Evolutionary conservation across 139 green algal genomes (phyloP), one percentile per base, ranked within the genome.

Genomic region (Nannochloris sp.): DNA sequence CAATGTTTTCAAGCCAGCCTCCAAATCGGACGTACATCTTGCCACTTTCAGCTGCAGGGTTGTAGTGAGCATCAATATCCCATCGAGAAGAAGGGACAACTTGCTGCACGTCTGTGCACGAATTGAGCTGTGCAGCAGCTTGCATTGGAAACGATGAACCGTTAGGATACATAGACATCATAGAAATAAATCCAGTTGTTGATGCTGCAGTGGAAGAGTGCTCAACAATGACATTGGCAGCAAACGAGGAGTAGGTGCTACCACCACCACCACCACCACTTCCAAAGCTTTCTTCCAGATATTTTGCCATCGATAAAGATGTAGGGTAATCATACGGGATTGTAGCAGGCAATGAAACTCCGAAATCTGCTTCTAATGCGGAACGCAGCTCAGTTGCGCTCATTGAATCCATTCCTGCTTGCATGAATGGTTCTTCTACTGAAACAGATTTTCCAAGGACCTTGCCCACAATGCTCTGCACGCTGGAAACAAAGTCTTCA

Each of bases 311-410:
- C 6, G 72, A 64, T 1, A 34, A 25, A 4, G 76, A 44, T 3
- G 79, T 83, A 12, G 83, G 83, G 67, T 84, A 74, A 60, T 90
- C 83, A 33, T 85, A 89, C 1, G 74, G 37, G 0, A 62, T 31
- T 2, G 80, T 82, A 9, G 67, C 51, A 0, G 76, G 72, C 37
- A 85, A 61, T 7, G 68, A 35, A 1, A 70, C 1, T 3, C 62
- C 64, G 44, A 81, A 65, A 4, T 19, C 33, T 8, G 34, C 12
- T 10, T 31, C 12, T 1, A 82, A 34, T 0, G 48, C 30, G 27
- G 76, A 74, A 27, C 61, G 44, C 61, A 84, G 59, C 58, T 82
- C 77, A 19, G 79, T 61, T 14, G 68, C 66, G 2, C 23, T 61
- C 14, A 77, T 34, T 23, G 72, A 81, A 42, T 80, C 71, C 24